Conservation (phyloP, 345 rosid species). For the Citrus unshiu region DNA sequence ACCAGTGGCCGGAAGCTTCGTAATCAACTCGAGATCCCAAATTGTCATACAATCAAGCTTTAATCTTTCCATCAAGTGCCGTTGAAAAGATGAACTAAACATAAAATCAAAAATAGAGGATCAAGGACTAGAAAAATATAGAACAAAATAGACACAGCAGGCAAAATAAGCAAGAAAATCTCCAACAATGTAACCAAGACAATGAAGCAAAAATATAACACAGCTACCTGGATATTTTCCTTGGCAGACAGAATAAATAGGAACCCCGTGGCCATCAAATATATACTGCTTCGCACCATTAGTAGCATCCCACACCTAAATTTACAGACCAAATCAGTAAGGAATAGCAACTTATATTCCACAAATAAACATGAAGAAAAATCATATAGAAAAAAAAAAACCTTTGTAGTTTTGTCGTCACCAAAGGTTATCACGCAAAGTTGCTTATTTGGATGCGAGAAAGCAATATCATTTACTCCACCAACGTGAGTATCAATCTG, state of each 20-base stretch:
- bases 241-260: constrained; percentile 90
- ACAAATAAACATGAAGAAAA: too few species aligned
- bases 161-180: neutral
- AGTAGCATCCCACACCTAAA: constrained; percentile 84
- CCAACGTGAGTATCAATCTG: too few species aligned
- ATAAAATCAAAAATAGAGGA: constrained; percentile 19
- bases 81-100: constrained; percentile 82
- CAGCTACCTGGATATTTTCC: constrained; percentile 75
- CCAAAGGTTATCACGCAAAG: too few species aligned
- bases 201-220: neutral
- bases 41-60: constrained; percentile 87
- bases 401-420: too few species aligned
- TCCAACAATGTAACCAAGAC: neutral
- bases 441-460: too few species aligned
- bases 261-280: constrained; percentile 90
- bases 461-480: too few species aligned
- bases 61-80: constrained; percentile 83
- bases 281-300: constrained; percentile 62
- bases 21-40: constrained; percentile 87
- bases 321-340: constrained; percentile 16
- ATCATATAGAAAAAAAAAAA: too few species aligned
- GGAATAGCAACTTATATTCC: neutral
- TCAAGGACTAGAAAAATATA: constrained; percentile 17
- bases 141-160: neutral
- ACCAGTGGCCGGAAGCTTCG: constrained; percentile 91